Conservation (phyloP, 1,139 yeast species). For the Pneumocystis wakefieldiae region DNA sequence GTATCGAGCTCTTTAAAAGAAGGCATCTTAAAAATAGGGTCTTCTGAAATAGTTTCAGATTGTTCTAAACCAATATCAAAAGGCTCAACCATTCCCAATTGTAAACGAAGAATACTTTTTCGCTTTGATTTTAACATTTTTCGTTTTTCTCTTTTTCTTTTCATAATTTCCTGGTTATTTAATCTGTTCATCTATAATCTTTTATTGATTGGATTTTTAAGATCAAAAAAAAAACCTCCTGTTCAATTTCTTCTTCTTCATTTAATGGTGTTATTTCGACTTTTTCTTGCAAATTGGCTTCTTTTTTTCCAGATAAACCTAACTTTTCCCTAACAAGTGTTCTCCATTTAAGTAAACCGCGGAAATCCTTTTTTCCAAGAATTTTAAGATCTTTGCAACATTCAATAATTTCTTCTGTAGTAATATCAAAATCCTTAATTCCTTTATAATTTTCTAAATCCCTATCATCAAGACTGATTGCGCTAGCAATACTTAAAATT, state of each 20-base stretch:
- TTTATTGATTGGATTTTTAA: background rate
- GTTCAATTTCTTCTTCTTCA: slow-evolving; percentile 80
- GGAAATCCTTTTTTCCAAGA: slow-evolving; percentile 84
- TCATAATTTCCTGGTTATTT: slow-evolving; percentile 54
- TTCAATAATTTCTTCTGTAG: slow-evolving; percentile 61
- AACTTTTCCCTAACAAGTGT: slow-evolving; percentile 66
- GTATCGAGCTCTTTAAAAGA: slow-evolving; percentile 78
- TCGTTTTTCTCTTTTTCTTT: slow-evolving; percentile 65
- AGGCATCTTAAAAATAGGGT: slow-evolving; percentile 66
- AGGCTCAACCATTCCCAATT: slow-evolving; percentile 91
- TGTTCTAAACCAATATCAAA: slow-evolving; percentile 90
- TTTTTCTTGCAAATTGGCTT: slow-evolving; percentile 26
- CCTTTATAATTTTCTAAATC: slow-evolving; percentile 44
- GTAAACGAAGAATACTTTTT: slow-evolving; percentile 80
- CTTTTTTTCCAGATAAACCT: slow-evolving; percentile 48
- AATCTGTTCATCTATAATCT: slow-evolving; percentile 36
- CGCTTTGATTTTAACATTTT: slow-evolving; percentile 69
- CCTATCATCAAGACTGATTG: slow-evolving; percentile 22
- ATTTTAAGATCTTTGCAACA: slow-evolving; percentile 86
- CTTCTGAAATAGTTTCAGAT: slow-evolving; percentile 55
- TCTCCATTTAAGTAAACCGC: slow-evolving; percentile 72
- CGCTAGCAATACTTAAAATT: slow-evolving; percentile 55
- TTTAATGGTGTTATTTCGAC: slow-evolving; percentile 56
- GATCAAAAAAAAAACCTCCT: slow-evolving; percentile 31
- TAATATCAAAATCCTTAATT: slow-evolving; percentile 54